A percentile compares a stretch with the other conserved stretches of the same genome.
Evolutionary conservation across 2,329 filamentous ascomycete genomes (phyloP).

Genomic region (Aspergillus felis): DNA sequence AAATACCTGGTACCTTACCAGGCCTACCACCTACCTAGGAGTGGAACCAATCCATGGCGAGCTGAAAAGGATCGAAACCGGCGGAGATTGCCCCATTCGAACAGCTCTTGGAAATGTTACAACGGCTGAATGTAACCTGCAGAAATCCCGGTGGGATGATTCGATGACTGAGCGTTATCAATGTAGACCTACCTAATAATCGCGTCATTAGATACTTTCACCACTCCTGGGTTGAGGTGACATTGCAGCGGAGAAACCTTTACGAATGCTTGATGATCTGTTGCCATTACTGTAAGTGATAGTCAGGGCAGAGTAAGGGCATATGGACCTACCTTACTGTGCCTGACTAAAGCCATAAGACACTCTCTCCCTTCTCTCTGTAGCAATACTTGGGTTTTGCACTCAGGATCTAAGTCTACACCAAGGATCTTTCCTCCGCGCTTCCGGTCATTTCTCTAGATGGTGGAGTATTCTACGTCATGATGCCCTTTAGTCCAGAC

Average conservation of each 20-base stretch:
- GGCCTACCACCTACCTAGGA: too few species aligned
- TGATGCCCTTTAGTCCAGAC: not conserved
- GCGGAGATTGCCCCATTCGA: not conserved
- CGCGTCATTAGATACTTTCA: not conserved
- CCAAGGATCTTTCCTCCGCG: not conserved
- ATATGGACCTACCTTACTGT: not conserved
- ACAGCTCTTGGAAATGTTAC: not conserved
- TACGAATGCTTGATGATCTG: not conserved
- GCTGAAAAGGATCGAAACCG: too few species aligned
- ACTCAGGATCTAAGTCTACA: too few species aligned
- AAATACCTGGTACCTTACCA: too few species aligned
- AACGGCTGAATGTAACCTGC: not conserved
- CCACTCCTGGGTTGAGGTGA: not conserved
- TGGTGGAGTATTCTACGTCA: slow-evolving; percentile 4
- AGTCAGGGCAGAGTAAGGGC: not conserved
- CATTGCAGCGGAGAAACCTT: not conserved
- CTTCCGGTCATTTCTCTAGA: not conserved
- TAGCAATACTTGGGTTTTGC: not conserved
- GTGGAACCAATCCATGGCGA: not conserved
- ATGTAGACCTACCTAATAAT: too few species aligned
- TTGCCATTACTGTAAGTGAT: not conserved
- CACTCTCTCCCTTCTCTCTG: not conserved
- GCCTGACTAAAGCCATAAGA: not conserved
- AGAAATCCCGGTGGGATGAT: not conserved
- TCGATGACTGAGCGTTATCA: not conserved